These are phyloP conservation scores for Discostella stelligera DNA, from an alignment of 352 stramenopile genomes.

Conservation along the genomic window DNA sequence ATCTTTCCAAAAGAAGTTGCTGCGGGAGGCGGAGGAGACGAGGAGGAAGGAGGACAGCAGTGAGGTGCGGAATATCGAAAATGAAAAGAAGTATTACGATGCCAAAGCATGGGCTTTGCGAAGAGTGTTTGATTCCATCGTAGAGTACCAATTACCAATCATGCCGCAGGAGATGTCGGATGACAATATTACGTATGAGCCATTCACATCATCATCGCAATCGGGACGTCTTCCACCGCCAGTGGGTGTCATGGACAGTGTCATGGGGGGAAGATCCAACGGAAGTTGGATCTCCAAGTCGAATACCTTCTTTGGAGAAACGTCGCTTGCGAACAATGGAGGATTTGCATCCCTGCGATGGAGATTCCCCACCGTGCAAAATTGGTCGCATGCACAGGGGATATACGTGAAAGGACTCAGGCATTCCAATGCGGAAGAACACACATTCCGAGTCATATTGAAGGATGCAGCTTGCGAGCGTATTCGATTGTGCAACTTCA, in stretches of 20 bases:
- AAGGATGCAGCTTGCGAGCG: constrained; percentile 57
- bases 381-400: constrained; percentile 59
- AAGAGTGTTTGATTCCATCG: constrained; percentile 53
- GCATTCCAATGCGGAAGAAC: constrained; percentile 44
- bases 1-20: constrained; percentile 21
- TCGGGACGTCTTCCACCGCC: constrained; percentile 27
- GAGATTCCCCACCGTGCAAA: constrained; percentile 45
- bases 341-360: constrained; percentile 62
- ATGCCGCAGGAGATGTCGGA: constrained; percentile 11
- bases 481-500: constrained; percentile 50
- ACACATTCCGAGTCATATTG: constrained; percentile 58
- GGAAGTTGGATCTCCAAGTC: constrained; percentile 40
- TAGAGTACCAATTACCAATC: constrained; percentile 48
- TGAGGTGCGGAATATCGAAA: constrained; percentile 20
- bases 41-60: not conserved
- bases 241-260: constrained; percentile 50
- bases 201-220: constrained; percentile 33
- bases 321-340: constrained; percentile 57
- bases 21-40: constrained; percentile 11
- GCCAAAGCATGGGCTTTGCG: constrained; percentile 53
- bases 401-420: constrained; percentile 52
- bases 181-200: constrained; percentile 29
- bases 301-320: constrained; percentile 51
- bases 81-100: constrained; percentile 25
- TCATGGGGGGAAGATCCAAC: constrained; percentile 56